phyloP scores from a whole-genome alignment of 768 basidiomycete genomes.

The Phylloporus rhodoxanthus region DNA sequence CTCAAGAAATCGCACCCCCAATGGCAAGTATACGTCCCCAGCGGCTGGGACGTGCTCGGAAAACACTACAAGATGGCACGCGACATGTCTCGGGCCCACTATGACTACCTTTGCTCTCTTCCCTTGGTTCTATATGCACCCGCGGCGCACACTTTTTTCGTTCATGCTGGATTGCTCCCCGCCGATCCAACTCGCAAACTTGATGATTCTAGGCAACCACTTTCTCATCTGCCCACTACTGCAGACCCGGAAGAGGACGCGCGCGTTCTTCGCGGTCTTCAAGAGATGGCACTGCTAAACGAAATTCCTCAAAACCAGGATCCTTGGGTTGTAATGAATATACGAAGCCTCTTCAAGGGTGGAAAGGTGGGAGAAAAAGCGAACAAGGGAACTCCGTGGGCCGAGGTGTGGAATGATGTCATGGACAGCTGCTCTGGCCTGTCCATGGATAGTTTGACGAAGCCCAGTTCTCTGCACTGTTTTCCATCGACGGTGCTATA shows the following conservation, averaged over 20 bases:
- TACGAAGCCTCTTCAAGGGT: slow-evolving; percentile 35
- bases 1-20: slow-evolving; percentile 30
- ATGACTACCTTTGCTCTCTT: slow-evolving; percentile 66
- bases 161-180: slow-evolving; percentile 79
- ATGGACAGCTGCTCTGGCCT: slow-evolving; percentile 57
- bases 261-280: slow-evolving; percentile 43
- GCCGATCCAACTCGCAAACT: slow-evolving; percentile 53
- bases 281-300: slow-evolving; percentile 62
- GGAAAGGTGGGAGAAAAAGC: slow-evolving; percentile 26
- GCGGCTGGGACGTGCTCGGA: slow-evolving; percentile 67
- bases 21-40: slow-evolving; percentile 52
- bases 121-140: slow-evolving; percentile 75
- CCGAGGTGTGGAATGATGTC: slow-evolving; percentile 64
- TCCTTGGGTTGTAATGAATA: slow-evolving; percentile 60
- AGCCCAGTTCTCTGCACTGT: slow-evolving; percentile 44
- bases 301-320: slow-evolving; percentile 71
- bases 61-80: slow-evolving; percentile 76
- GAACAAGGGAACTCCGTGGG: slow-evolving; percentile 63
- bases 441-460: slow-evolving; percentile 3
- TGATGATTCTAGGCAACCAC: slow-evolving; percentile 57
- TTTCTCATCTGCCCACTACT: slow-evolving; percentile 53
- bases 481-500: slow-evolving; percentile 77
- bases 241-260: slow-evolving; percentile 19
- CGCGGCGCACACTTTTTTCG: slow-evolving; percentile 66
- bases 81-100: slow-evolving; percentile 55